phyloP scores from a whole-genome alignment of 805 yeast genomes.

The Saturnispora sanitii region DNA sequence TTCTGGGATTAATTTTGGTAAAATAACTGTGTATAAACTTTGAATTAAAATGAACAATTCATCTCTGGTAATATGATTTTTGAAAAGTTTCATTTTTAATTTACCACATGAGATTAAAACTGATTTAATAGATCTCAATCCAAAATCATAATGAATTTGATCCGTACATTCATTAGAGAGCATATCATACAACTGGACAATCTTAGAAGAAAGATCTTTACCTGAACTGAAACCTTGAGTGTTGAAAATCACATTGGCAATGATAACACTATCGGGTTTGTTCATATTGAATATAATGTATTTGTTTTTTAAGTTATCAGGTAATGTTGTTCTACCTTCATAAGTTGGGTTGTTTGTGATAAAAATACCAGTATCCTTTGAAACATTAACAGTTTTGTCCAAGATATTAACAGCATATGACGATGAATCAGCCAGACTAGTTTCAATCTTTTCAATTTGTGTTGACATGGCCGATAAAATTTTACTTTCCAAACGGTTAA shows the following conservation, averaged over 20 bases:
- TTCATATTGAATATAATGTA: conserved; percentile 71
- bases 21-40: conserved; percentile 50
- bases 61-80: background rate
- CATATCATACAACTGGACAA: conserved; percentile 45
- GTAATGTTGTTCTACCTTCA: conserved; percentile 71
- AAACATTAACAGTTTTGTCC: conserved; percentile 31
- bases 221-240: conserved; percentile 62
- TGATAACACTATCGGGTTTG: conserved; percentile 56
- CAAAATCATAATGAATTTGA: conserved; percentile 84
- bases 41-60: conserved; percentile 30
- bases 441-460: conserved; percentile 63
- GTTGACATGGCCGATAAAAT: conserved; percentile 80
- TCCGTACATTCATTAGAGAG: conserved; percentile 34
- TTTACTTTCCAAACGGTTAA: conserved; percentile 63
- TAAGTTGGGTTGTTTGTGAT: conserved; percentile 89
- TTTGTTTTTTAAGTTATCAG: conserved; percentile 74
- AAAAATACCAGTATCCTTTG: conserved; percentile 57
- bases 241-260: conserved; percentile 61
- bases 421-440: conserved; percentile 29
- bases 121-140: conserved; percentile 70
- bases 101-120: conserved; percentile 51
- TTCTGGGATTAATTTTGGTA: conserved; percentile 51
- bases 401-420: conserved; percentile 31
- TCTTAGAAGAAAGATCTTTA: conserved; percentile 30
- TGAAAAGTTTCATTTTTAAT: conserved; percentile 19